Conservation (phyloP, 2,329 filamentous ascomycete species). For the Claviceps quebecensis region DNA sequence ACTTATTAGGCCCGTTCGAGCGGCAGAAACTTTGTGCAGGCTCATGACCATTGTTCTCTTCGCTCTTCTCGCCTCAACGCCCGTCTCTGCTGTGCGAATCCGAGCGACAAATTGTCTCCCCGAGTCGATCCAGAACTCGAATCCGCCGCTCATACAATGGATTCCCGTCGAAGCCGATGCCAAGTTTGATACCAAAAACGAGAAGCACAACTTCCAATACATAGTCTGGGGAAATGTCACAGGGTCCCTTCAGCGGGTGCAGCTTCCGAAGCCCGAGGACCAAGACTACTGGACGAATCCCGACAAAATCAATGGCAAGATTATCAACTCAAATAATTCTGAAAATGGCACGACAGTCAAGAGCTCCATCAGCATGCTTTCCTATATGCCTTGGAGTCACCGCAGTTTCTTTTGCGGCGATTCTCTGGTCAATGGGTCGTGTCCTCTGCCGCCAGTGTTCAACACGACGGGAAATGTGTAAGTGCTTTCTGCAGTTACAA, state of each 20-base stretch:
- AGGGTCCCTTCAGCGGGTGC: conserved; percentile 45
- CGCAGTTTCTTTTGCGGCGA: conserved; percentile 52
- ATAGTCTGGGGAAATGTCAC: conserved; percentile 87
- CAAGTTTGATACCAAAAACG: conserved; percentile 48
- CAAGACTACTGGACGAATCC: conserved; percentile 49
- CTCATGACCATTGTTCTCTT: conserved; percentile 25
- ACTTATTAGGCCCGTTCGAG: background rate
- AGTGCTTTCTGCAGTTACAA: background rate
- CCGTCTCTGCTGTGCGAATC: conserved; percentile 50
- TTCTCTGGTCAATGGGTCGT: conserved; percentile 44
- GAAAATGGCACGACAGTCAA: conserved; percentile 61
- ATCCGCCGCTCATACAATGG: conserved; percentile 60
- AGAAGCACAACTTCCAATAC: conserved; percentile 54
- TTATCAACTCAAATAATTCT: conserved; percentile 46
- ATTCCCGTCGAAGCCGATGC: conserved; percentile 62
- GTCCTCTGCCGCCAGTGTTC: conserved; percentile 67
- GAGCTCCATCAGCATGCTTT: conserved; percentile 57
- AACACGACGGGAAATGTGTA: conserved; percentile 17
- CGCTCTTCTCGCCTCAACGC: conserved; percentile 23
- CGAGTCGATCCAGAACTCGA: conserved; percentile 39
- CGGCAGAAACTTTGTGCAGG: background rate
- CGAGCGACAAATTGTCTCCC: conserved; percentile 75
- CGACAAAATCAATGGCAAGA: conserved; percentile 58
- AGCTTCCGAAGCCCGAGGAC: conserved; percentile 44
- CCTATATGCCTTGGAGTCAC: conserved; percentile 53